Conservation (phyloP, 768 basidiomycete species). For the Serendipita vermifera region DNA sequence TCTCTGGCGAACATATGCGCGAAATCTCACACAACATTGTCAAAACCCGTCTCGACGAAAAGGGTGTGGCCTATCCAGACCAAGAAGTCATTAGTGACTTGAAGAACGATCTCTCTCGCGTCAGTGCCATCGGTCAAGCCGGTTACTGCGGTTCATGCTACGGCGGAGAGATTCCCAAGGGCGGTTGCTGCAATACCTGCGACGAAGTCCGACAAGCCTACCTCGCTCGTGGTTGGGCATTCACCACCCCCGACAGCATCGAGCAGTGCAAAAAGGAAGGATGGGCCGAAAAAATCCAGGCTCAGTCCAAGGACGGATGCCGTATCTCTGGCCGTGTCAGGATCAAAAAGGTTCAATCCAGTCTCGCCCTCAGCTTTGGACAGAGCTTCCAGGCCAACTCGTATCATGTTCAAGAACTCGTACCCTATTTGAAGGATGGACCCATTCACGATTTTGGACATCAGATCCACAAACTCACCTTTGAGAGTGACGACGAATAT, state of each 20-base stretch:
- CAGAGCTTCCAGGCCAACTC: constrained; percentile 83
- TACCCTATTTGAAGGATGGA: constrained; percentile 78
- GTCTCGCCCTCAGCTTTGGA: constrained; percentile 89
- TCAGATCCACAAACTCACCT: constrained; percentile 64
- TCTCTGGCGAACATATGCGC: constrained; percentile 87
- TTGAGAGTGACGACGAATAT: constrained; percentile 70
- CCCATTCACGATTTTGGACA: constrained; percentile 85
- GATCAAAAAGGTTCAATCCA: constrained; percentile 95
- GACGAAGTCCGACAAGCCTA: constrained; percentile 89
- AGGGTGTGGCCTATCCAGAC: constrained; percentile 47
- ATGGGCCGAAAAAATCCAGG: constrained; percentile 86
- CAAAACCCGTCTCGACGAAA: constrained; percentile 60
- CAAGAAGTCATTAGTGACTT: constrained; percentile 38
- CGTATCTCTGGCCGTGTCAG: constrained; percentile 81
- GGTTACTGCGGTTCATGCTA: constrained; percentile 94
- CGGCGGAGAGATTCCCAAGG: constrained; percentile 61
- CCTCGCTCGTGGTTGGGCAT: constrained; percentile 89
- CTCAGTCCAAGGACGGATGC: constrained; percentile 90
- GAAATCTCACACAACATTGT: constrained; percentile 81
- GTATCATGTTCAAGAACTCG: constrained; percentile 73
- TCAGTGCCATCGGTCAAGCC: constrained; percentile 35
- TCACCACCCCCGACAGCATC: constrained; percentile 74
- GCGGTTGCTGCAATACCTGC: constrained; percentile 91
- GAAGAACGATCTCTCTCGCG: constrained; percentile 72
- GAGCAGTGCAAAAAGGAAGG: constrained; percentile 93